A percentile compares a stretch with the other conserved stretches of the same genome.
Evolutionary conservation across 2,329 filamentous ascomycete species (phyloP).

Genomic region (Verticillium alfalfae): DNA sequence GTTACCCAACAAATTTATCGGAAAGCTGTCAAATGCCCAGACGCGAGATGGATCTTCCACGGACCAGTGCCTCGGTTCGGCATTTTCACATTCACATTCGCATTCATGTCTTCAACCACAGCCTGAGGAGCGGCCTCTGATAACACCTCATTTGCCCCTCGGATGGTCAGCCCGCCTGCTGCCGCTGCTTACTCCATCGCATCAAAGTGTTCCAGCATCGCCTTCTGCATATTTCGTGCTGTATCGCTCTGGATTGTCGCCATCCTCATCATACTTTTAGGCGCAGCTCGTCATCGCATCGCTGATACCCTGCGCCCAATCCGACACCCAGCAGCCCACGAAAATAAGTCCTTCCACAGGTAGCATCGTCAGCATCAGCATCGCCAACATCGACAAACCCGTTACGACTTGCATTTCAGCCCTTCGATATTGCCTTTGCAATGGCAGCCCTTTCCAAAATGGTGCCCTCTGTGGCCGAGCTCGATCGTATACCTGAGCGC

Average conservation of each 20-base stretch:
- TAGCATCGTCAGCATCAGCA: not conserved
- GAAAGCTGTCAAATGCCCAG: not conserved
- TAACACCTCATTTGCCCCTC: not conserved
- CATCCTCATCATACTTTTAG: slow-evolving; percentile 26
- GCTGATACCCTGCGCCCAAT: not conserved
- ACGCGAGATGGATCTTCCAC: not conserved
- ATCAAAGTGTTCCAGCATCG: slow-evolving; percentile 35
- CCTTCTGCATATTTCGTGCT: slow-evolving; percentile 32
- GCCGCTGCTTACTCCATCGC: slow-evolving; percentile 15
- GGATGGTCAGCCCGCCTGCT: not conserved
- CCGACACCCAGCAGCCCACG: not conserved
- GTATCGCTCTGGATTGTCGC: slow-evolving; percentile 36
- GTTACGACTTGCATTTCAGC: too few relatives aligned
- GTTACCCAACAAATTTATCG: not conserved
- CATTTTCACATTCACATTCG: not conserved
- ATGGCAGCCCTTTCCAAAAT: slow-evolving; percentile 5
- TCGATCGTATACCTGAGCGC: slow-evolving; percentile 13
- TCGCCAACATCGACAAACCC: not conserved
- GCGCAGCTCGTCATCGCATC: slow-evolving; percentile 24
- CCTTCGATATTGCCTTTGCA: not conserved
- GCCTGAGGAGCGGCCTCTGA: not conserved
- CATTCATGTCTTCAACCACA: not conserved
- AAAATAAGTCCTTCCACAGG: not conserved
- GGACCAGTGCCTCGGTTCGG: not conserved
- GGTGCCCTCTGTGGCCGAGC: slow-evolving; percentile 14